phyloP scores from a whole-genome alignment of 176 grass and related monocot genomes.

The Puya raimondii region DNA sequence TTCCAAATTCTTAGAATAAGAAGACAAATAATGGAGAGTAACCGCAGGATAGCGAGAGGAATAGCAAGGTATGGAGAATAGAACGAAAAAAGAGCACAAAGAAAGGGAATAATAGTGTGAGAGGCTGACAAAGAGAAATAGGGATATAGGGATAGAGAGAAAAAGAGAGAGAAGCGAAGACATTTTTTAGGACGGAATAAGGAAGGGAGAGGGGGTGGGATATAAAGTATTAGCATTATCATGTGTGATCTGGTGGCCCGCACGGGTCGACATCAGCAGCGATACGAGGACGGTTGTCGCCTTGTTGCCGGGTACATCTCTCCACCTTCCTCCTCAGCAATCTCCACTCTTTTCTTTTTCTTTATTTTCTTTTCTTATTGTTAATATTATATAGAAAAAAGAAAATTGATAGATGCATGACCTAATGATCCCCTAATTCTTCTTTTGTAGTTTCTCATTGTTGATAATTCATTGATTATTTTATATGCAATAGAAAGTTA shows the following conservation, averaged over 20 bases:
- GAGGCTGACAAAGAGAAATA: too few relatives aligned
- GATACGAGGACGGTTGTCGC: conserved; percentile 75
- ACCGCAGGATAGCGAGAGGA: too few relatives aligned
- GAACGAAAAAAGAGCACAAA: too few relatives aligned
- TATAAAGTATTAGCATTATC: background rate
- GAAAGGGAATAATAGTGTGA: too few relatives aligned
- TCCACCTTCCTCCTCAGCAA: background rate
- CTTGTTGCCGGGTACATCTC: conserved; percentile 66
- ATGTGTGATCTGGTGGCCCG: conserved; percentile 99
- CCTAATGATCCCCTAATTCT: background rate
- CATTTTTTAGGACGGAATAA: too few relatives aligned
- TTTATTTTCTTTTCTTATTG: background rate
- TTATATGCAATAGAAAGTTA: too few relatives aligned
- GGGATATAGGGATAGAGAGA: conserved; percentile 6
- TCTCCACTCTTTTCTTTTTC: background rate
- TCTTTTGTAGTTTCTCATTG: too few relatives aligned
- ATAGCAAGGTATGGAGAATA: too few relatives aligned
- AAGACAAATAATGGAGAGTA: too few relatives aligned
- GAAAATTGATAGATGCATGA: background rate
- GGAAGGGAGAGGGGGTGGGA: background rate
- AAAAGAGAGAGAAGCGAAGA: background rate
- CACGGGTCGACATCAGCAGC: conserved; percentile 98
- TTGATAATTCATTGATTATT: too few relatives aligned
- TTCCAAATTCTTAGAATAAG: too few relatives aligned
- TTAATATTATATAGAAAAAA: background rate